Percentiles rank a stretch among this genome's conserved stretches.
Evolutionary conservation across 1,284 basidiomycete genomes (phyloP).

Genomic region (Cutaneotrichosporon mucoides): DNA sequence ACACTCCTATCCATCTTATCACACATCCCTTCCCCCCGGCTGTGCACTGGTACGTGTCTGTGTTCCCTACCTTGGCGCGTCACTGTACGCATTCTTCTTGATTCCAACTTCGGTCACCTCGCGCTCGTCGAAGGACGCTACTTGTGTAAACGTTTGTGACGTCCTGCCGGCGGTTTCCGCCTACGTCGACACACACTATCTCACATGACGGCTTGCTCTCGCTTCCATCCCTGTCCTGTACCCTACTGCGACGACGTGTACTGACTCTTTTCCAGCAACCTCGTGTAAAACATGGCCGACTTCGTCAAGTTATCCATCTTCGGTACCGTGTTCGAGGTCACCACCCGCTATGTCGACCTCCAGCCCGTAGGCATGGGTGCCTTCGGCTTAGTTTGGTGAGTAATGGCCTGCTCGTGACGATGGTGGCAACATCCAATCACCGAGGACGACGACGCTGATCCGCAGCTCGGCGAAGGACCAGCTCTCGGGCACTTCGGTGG

Average conservation of each 20-base stretch:
- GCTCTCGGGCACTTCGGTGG: slow-evolving; percentile 87
- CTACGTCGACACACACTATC: not conserved
- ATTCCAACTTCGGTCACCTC: no score
- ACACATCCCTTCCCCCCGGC: no score
- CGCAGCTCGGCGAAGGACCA: slow-evolving; percentile 93
- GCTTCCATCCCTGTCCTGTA: no score
- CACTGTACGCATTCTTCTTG: no score
- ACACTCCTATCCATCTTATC: no score
- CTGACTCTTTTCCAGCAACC: not conserved
- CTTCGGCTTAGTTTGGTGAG: slow-evolving; percentile 91
- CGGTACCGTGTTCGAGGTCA: slow-evolving; percentile 79
- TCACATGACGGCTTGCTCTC: no score
- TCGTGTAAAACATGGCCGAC: slow-evolving; percentile 48
- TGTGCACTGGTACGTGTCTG: no score
- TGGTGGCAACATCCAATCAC: no score
- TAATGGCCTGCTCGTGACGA: slow-evolving; percentile 7
- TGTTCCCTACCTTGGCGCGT: no score
- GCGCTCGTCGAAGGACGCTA: no score
- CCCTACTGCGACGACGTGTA: not conserved
- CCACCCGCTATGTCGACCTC: slow-evolving; percentile 97
- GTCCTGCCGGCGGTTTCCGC: not conserved
- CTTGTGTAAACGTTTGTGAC: no score
- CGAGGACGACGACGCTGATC: no score
- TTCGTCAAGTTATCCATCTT: slow-evolving; percentile 99
- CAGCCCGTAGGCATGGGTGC: slow-evolving; percentile 99